Evolutionary conservation across 2,329 filamentous ascomycete species (phyloP).

Genomic region (Cladobotryum protrusum): DNA sequence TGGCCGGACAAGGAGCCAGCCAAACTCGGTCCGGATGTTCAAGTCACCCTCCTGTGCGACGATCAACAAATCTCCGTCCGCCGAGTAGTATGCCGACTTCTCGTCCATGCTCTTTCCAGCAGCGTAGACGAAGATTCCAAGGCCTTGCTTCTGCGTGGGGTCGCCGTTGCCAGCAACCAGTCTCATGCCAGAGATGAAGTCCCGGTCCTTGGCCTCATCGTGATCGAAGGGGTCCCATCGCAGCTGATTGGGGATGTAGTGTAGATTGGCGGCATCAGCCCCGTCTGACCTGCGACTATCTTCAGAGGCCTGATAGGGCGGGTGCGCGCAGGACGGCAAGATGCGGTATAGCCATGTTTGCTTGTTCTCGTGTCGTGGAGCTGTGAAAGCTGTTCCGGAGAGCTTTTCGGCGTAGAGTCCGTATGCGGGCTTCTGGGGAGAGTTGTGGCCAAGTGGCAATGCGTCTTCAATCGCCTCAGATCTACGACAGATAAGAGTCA

Average conservation of each 20-base stretch:
- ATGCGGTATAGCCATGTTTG: constrained; percentile 70
- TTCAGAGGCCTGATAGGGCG: constrained; percentile 45
- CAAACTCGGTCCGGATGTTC: constrained; percentile 73
- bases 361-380: constrained; percentile 61
- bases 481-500: constrained; percentile 33
- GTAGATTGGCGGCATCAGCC: constrained; percentile 22
- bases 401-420: constrained; percentile 80
- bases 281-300: constrained; percentile 17
- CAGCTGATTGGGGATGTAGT: constrained; percentile 64
- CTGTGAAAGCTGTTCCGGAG: constrained; percentile 66
- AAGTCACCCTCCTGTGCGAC: constrained; percentile 68
- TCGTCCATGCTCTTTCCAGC: constrained; percentile 70
- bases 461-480: constrained; percentile 71
- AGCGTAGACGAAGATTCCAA: constrained; percentile 77
- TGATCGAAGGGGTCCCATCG: constrained; percentile 78
- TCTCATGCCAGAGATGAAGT: constrained; percentile 55
- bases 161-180: constrained; percentile 74
- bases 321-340: constrained; percentile 57
- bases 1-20: constrained; percentile 66
- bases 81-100: constrained; percentile 75
- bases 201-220: constrained; percentile 44
- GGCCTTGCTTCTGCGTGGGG: constrained; percentile 67
- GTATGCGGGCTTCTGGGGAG: constrained; percentile 70
- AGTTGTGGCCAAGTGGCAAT: constrained; percentile 70
- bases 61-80: constrained; percentile 73